Conservation (phyloP, 2,329 filamentous ascomycete species). For the Trichoderma sp. region DNA sequence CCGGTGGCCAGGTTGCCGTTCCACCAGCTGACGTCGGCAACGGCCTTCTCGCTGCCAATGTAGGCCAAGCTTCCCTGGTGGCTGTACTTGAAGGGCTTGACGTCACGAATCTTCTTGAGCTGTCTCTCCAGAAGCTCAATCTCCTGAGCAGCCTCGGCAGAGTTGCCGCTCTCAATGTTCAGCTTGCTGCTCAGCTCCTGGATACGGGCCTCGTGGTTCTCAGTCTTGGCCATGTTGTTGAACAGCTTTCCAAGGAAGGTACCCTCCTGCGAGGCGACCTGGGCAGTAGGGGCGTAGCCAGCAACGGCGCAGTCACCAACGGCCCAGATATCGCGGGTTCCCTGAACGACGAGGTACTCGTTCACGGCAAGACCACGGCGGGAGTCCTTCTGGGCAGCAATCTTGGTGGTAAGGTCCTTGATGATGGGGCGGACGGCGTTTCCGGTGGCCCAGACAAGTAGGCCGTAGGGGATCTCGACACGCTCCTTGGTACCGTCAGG, state of each 20-base stretch:
- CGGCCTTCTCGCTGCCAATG: conserved; percentile 96
- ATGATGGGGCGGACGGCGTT: conserved; percentile 89
- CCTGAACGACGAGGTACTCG: conserved; percentile 98
- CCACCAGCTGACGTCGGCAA: conserved; percentile 95
- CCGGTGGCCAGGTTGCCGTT: conserved; percentile 94
- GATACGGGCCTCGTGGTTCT: conserved; percentile 75
- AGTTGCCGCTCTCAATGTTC: conserved; percentile 60
- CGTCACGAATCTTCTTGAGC: conserved; percentile 83
- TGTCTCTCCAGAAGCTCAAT: conserved; percentile 87
- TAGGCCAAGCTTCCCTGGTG: conserved; percentile 97
- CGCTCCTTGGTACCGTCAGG: conserved; percentile 81
- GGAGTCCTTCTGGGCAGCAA: conserved; percentile 92
- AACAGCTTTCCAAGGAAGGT: conserved; percentile 92
- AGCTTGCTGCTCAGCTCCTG: conserved; percentile 61
- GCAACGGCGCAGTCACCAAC: conserved; percentile 96
- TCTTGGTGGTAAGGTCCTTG: conserved; percentile 85
- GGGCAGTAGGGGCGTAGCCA: conserved; percentile 95
- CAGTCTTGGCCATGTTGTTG: conserved; percentile 98
- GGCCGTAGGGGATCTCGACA: conserved; percentile 84
- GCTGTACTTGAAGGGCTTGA: conserved; percentile 97
- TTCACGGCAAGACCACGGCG: conserved; percentile 94
- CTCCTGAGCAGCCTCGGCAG: conserved; percentile 66
- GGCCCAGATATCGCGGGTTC: conserved; percentile 95
- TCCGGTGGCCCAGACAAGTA: conserved; percentile 97
- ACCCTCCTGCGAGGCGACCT: conserved; percentile 94